These are phyloP conservation scores for Paramecium octaurelia DNA, from an alignment of 73 alveolate species.

Conservation along the genomic window DNA sequence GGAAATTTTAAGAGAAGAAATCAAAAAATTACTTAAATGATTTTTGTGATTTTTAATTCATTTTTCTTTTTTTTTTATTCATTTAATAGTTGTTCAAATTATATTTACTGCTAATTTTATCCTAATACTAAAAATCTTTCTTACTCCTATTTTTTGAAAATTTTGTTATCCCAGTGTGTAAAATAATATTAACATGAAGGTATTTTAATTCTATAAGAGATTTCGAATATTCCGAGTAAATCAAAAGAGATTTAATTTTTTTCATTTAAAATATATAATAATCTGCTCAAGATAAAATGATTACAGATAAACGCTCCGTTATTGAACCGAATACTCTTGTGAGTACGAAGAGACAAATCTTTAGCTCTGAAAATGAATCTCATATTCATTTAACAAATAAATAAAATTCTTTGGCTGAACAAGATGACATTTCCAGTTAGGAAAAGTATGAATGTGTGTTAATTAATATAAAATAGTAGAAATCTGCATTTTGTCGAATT, in stretches of 20 bases:
- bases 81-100: too few relatives aligned
- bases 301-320: not conserved
- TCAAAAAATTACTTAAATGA: not conserved
- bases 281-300: not conserved
- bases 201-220: not conserved
- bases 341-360: not conserved
- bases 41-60: not conserved
- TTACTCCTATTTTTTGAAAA: too few relatives aligned
- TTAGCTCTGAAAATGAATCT: not conserved
- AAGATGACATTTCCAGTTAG: not conserved
- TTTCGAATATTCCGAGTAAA: not conserved
- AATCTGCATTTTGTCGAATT: not conserved
- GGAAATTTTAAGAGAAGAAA: not conserved
- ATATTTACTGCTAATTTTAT: too few relatives aligned
- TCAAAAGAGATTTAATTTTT: not conserved
- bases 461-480: not conserved
- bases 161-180: too few relatives aligned
- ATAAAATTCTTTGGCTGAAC: not conserved
- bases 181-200: too few relatives aligned
- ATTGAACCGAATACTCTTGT: not conserved
- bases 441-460: not conserved
- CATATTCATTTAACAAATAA: not conserved
- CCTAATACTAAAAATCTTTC: too few relatives aligned
- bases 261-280: not conserved
- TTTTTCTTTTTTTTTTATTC: not conserved